phyloP scores from a whole-genome alignment of 2,329 filamentous ascomycete species.

The Fusarium falciforme region DNA sequence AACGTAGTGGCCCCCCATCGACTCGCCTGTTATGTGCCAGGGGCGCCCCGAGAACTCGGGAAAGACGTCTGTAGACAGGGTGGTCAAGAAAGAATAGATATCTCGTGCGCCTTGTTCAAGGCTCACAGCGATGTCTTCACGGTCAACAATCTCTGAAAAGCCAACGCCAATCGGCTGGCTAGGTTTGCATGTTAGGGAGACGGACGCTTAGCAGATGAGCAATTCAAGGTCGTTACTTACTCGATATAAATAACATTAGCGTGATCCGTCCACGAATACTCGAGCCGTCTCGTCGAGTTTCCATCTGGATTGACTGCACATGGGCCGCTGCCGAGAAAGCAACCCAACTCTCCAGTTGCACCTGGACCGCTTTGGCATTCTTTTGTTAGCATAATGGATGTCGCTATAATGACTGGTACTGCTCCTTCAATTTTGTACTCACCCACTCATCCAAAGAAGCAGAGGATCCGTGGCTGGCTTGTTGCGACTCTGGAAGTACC shows the following conservation, averaged over 20 bases:
- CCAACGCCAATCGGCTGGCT: constrained; percentile 30
- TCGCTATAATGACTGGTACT: too few species aligned
- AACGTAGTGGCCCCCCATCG: constrained; percentile 34
- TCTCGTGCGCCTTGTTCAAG: constrained; percentile 24
- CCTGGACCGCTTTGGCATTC: constrained; percentile 4
- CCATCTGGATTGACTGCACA: constrained; percentile 20
- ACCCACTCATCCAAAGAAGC: constrained; percentile 35
- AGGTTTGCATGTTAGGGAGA: neutral
- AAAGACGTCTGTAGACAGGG: constrained; percentile 17
- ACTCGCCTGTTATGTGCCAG: constrained; percentile 33
- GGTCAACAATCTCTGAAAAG: constrained; percentile 28
- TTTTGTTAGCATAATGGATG: too few species aligned
- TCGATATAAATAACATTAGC: constrained; percentile 29
- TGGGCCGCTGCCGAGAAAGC: constrained; percentile 28
- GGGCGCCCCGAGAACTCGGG: constrained; percentile 14
- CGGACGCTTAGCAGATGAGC: neutral
- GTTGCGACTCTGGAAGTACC: constrained; percentile 30
- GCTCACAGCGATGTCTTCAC: constrained; percentile 11
- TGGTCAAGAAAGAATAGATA: constrained; percentile 12
- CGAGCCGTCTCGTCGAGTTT: constrained; percentile 10
- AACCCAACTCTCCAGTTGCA: constrained; percentile 22
- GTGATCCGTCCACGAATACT: constrained; percentile 27
- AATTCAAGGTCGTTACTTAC: neutral
- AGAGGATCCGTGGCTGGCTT: constrained; percentile 24
- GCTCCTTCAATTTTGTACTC: neutral